A percentile compares a stretch with the other conserved stretches of the same genome.
These are phyloP conservation scores for Aureobasidium mangrovei DNA, from an alignment of 2,329 filamentous ascomycete genomes.

Conservation along the genomic window DNA sequence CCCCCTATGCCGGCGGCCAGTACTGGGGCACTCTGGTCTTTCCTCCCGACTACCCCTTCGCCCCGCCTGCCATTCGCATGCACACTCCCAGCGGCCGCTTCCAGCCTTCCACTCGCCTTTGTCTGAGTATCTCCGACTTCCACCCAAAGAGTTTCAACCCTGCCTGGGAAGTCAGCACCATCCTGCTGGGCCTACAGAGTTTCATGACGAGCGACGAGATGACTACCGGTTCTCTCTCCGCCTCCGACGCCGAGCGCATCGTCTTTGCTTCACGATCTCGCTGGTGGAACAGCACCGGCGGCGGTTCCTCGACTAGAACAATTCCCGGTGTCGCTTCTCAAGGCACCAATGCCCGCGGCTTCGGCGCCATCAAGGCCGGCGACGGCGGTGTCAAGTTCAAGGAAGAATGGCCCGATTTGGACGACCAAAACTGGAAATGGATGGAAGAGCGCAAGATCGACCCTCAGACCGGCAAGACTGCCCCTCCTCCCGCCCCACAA, in stretches of 20 bases:
- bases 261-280: conserved; percentile 67
- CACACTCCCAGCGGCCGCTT: conserved; percentile 95
- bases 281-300: conserved; percentile 97
- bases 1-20: conserved; percentile 87
- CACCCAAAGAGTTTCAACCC: conserved; percentile 98
- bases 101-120: conserved; percentile 83
- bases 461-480: conserved; percentile 54
- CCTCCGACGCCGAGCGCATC: conserved; percentile 66
- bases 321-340: conserved; percentile 43
- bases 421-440: conserved; percentile 85
- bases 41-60: conserved; percentile 93
- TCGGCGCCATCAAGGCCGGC: conserved; percentile 73
- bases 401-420: conserved; percentile 80
- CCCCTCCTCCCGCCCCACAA: conserved; percentile 28
- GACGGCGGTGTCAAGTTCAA: conserved; percentile 89
- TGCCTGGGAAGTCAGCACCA: conserved; percentile 95
- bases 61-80: conserved; percentile 96
- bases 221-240: conserved; percentile 84
- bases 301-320: conserved; percentile 55
- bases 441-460: conserved; percentile 80
- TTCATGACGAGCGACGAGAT: conserved; percentile 99
- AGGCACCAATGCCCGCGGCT: conserved; percentile 48
- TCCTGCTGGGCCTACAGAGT: conserved; percentile 82
- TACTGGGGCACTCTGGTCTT: conserved; percentile 98
- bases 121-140: conserved; percentile 93